phyloP scores from a whole-genome alignment of 805 yeast genomes.

The Metschnikowia hibisci region DNA sequence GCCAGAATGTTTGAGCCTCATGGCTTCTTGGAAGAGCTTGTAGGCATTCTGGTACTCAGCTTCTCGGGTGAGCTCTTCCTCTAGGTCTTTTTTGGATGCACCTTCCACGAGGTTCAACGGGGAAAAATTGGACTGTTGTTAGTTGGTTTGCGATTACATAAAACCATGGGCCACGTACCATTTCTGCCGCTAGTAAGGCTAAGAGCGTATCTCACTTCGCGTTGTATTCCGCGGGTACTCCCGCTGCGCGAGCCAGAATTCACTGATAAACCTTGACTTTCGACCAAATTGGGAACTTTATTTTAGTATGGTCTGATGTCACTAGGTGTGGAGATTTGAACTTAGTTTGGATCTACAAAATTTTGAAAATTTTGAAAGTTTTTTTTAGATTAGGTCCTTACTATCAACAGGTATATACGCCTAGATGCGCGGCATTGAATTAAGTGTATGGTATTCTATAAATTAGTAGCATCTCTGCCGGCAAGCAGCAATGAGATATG shows the following conservation, averaged over 20 bases:
- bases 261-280: too few species aligned
- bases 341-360: too few species aligned
- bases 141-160: neutral
- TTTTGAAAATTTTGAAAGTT: too few species aligned
- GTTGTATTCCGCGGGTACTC: neutral
- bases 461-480: too few species aligned
- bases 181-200: constrained; percentile 4
- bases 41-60: constrained; percentile 86
- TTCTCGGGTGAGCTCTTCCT: constrained; percentile 89
- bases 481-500: too few species aligned
- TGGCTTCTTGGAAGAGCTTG: constrained; percentile 67
- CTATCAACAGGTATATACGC: too few species aligned
- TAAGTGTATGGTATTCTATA: too few species aligned
- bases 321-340: too few species aligned
- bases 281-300: too few species aligned
- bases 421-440: too few species aligned
- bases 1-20: constrained; percentile 52
- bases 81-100: constrained; percentile 50
- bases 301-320: too few species aligned
- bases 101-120: constrained; percentile 80
- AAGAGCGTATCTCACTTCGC: constrained; percentile 2
- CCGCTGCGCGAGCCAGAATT: neutral
- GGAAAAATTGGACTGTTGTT: constrained; percentile 56
- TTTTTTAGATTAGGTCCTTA: too few species aligned
- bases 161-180: constrained; percentile 1